phyloP scores from a whole-genome alignment of 495 filamentous ascomycete species.

The Podospora pseudocomata region DNA sequence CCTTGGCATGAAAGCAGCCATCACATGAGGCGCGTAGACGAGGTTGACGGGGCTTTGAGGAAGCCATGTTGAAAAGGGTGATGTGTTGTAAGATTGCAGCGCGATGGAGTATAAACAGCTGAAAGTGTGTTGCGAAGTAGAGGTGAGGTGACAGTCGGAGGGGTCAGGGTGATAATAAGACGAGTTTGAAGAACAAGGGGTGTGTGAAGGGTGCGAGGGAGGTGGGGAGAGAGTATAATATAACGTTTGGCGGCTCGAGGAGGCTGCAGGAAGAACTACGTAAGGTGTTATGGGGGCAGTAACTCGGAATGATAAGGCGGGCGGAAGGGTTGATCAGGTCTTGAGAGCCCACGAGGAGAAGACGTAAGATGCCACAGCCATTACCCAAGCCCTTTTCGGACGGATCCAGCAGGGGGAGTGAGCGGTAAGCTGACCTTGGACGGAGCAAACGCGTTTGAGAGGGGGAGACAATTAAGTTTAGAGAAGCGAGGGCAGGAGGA shows the following conservation, averaged over 20 bases:
- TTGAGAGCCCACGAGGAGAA: conserved; percentile 12
- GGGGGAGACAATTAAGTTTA: conserved; percentile 17
- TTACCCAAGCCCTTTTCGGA: conserved; percentile 21
- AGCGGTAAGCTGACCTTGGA: conserved; percentile 23
- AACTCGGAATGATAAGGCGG: conserved; percentile 16
- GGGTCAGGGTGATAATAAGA: conserved; percentile 12
- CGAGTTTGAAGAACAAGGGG: background rate
- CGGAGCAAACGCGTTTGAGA: conserved; percentile 9
- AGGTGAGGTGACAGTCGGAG: background rate
- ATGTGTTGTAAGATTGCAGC: background rate
- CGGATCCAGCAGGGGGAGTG: conserved; percentile 15
- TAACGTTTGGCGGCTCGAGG: conserved; percentile 24
- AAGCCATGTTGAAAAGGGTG: conserved; percentile 28
- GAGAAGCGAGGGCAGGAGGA: conserved; percentile 10
- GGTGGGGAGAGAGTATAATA: conserved; percentile 27
- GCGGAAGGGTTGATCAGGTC: conserved; percentile 14
- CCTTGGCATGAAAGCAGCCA: conserved; percentile 53
- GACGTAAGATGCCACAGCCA: conserved; percentile 22
- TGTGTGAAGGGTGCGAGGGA: conserved; percentile 18
- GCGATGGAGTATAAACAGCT: background rate
- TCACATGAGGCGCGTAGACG: conserved; percentile 52
- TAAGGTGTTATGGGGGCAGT: conserved; percentile 19
- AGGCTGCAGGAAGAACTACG: conserved; percentile 22
- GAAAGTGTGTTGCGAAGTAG: background rate
- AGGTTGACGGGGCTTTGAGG: conserved; percentile 36